Conservation (phyloP, 2,329 filamentous ascomycete species). For the Clonostachys sp. region DNA sequence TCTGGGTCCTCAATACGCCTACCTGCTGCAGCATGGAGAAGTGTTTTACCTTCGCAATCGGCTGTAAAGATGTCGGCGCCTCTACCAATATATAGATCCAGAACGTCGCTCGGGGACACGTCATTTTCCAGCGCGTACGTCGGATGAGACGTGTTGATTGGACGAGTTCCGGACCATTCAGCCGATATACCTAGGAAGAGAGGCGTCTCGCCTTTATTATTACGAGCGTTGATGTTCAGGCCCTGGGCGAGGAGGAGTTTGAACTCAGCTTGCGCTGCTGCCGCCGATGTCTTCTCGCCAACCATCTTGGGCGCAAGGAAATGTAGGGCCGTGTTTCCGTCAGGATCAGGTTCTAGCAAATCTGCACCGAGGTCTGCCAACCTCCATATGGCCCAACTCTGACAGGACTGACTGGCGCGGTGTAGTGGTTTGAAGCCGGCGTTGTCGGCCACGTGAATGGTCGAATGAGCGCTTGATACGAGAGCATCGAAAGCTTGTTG, state of each 20-base stretch:
- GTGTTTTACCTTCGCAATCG: conserved; percentile 7
- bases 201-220: not conserved
- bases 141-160: no score
- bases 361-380: conserved; percentile 9
- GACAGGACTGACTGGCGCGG: not conserved
- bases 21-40: conserved; percentile 12
- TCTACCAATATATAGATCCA: not conserved
- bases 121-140: not conserved
- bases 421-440: not conserved
- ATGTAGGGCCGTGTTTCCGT: conserved; percentile 5
- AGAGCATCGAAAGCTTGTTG: not conserved
- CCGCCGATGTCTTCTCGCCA: not conserved
- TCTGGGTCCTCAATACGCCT: not conserved
- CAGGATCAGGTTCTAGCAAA: conserved; percentile 1
- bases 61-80: conserved; percentile 4
- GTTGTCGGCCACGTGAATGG: not conserved
- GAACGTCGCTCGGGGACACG: not conserved
- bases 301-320: not conserved
- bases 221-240: not conserved
- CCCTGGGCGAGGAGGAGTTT: not conserved
- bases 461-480: not conserved
- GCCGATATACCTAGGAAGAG: not conserved
- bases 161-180: not conserved
- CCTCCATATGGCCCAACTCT: conserved; percentile 1
- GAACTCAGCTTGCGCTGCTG: conserved; percentile 1